Conservation (phyloP, 2,329 filamentous ascomycete species). For the Pestalotiopsis fici region DNA sequence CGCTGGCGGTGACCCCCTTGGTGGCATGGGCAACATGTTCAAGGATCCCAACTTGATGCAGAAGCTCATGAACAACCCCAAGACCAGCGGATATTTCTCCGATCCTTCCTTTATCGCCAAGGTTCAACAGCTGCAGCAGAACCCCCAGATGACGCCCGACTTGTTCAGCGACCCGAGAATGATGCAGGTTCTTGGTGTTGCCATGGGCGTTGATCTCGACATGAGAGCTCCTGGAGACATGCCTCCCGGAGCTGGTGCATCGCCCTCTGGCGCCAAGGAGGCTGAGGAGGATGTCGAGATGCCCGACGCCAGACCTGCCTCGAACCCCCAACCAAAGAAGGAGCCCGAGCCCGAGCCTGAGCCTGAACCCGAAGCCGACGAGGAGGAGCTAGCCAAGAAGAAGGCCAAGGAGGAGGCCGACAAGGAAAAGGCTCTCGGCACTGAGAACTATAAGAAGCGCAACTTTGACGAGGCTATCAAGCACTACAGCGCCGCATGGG, state of each 20-base stretch:
- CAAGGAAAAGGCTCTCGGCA: conserved; percentile 91
- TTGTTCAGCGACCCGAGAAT: conserved; percentile 89
- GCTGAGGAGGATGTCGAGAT: conserved; percentile 75
- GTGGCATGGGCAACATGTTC: conserved; percentile 89
- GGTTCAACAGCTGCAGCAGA: conserved; percentile 76
- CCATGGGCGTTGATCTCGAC: conserved; percentile 92
- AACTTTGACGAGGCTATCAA: conserved; percentile 93
- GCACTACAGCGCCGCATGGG: conserved; percentile 96
- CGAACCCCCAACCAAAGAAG: conserved; percentile 54
- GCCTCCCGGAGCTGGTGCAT: conserved; percentile 29
- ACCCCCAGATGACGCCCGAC: conserved; percentile 76
- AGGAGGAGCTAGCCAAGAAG: conserved; percentile 80
- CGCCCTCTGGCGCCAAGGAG: conserved; percentile 38
- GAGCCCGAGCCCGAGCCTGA: conserved; percentile 64
- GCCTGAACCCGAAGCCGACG: conserved; percentile 58
- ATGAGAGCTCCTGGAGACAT: conserved; percentile 47
- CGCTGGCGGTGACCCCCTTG: conserved; percentile 64
- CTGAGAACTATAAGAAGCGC: conserved; percentile 96
- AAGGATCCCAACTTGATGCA: conserved; percentile 86
- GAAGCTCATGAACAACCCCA: conserved; percentile 92
- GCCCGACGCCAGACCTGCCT: conserved; percentile 60
- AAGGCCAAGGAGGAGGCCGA: conserved; percentile 93
- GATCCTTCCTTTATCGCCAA: conserved; percentile 90
- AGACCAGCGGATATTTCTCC: conserved; percentile 79
- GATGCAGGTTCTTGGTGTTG: conserved; percentile 88